These are phyloP conservation scores for Ministeria vibrans DNA, from an alignment of 78 protist genomes.

Conservation along the genomic window DNA sequence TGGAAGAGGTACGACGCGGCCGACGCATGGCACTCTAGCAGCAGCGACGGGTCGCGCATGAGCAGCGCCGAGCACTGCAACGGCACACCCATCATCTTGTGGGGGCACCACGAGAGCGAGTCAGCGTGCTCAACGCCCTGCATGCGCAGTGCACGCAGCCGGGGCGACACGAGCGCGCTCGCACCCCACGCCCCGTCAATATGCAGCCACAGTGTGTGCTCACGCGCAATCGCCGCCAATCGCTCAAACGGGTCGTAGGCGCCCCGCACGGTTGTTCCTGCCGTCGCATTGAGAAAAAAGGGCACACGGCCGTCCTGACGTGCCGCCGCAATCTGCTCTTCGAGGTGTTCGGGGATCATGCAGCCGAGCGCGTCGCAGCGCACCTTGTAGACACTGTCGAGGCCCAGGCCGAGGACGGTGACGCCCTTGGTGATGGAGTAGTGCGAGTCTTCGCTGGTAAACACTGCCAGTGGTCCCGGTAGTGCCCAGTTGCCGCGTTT, in stretches of 20 bases:
- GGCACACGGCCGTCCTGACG: constrained; percentile 19
- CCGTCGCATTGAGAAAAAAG: constrained; percentile 30
- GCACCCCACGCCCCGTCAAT: constrained; percentile 58
- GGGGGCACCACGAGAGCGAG: constrained; percentile 39
- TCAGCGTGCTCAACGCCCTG: constrained; percentile 31
- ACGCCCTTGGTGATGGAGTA: constrained; percentile 15
- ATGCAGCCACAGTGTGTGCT: constrained; percentile 37
- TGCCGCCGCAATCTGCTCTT: background rate
- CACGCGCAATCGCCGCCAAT: constrained; percentile 10
- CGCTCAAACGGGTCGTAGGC: constrained; percentile 29
- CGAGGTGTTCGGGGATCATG: constrained; percentile 33
- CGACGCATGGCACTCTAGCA: constrained; percentile 6
- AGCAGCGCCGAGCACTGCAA: constrained; percentile 40
- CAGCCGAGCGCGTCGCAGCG: background rate
- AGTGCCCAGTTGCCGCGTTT: background rate
- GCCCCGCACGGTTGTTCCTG: constrained; percentile 55
- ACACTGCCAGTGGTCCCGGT: constrained; percentile 7
- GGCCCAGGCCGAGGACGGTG: constrained; percentile 41
- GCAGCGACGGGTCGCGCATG: background rate
- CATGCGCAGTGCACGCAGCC: constrained; percentile 3
- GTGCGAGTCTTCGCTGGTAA: constrained; percentile 34
- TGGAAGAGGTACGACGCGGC: constrained; percentile 53
- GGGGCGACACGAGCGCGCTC: constrained; percentile 4
- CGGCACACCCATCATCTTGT: constrained; percentile 51
- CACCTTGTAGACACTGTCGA: constrained; percentile 3